Percentiles rank a stretch among this genome's conserved stretches.
Evolutionary conservation across 768 basidiomycete species (phyloP).

Genomic region (Xerocomus potaroensis): DNA sequence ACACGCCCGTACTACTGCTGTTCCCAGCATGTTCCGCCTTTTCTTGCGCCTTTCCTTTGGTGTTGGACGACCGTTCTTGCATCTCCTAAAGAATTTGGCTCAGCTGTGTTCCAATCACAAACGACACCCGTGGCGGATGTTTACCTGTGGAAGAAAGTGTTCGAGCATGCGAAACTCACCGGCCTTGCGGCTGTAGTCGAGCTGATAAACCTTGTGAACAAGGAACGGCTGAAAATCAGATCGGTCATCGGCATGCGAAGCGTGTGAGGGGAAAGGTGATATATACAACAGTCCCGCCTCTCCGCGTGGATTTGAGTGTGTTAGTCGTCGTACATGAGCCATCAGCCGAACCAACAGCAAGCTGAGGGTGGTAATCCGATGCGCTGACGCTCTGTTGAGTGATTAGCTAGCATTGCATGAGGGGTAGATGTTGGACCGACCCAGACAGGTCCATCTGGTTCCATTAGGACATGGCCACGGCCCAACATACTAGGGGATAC

Average conservation of each 20-base stretch:
- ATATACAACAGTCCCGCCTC: slow-evolving; percentile 70
- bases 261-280: not conserved
- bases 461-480: slow-evolving; percentile 64
- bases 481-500: slow-evolving; percentile 71
- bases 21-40: slow-evolving; percentile 12
- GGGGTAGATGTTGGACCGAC: slow-evolving; percentile 40
- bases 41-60: slow-evolving; percentile 32
- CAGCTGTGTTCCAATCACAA: not conserved
- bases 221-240: slow-evolving; percentile 58
- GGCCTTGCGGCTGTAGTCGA: slow-evolving; percentile 79
- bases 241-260: not conserved
- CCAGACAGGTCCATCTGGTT: slow-evolving; percentile 80
- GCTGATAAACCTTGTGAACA: slow-evolving; percentile 73
- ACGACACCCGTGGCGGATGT: not conserved
- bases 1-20: slow-evolving; percentile 55
- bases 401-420: not conserved
- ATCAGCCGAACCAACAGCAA: slow-evolving; percentile 80
- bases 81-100: slow-evolving; percentile 40
- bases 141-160: slow-evolving; percentile 70
- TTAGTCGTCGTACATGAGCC: slow-evolving; percentile 78
- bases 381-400: slow-evolving; percentile 54
- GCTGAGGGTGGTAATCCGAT: slow-evolving; percentile 85
- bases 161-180: slow-evolving; percentile 88
- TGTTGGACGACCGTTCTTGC: slow-evolving; percentile 31
- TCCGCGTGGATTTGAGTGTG: slow-evolving; percentile 57